A percentile compares a stretch with the other conserved stretches of the same genome.
These are phyloP conservation scores for Incumbomyces lentus DNA, from an alignment of 2,329 filamentous ascomycete genomes.

Conservation along the genomic window DNA sequence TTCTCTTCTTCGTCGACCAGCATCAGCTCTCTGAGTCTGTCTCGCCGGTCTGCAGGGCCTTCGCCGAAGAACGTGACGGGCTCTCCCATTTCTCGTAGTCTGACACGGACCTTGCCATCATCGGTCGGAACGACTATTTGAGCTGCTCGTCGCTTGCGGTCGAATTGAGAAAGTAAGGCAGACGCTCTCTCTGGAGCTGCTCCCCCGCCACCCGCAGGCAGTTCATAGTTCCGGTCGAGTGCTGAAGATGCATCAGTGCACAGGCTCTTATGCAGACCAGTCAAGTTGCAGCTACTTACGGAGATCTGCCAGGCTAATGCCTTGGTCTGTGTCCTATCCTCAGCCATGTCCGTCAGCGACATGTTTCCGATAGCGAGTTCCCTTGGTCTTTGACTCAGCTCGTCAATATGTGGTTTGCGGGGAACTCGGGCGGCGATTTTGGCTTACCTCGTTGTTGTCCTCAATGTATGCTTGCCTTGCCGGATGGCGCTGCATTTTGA, in stretches of 20 bases:
- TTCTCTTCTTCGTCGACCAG: constrained; percentile 59
- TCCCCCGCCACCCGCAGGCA: constrained; percentile 52
- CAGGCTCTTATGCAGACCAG: constrained; percentile 1
- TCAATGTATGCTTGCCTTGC: constrained; percentile 89
- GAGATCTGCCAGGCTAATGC: constrained; percentile 52
- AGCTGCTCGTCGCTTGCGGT: constrained; percentile 78
- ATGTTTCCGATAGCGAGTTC: not conserved
- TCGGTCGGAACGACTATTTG: constrained; percentile 89
- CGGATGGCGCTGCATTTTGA: constrained; percentile 48
- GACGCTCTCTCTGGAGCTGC: constrained; percentile 72
- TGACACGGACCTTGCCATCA: constrained; percentile 71
- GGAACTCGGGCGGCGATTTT: constrained; percentile 12
- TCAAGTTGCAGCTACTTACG: constrained; percentile 33
- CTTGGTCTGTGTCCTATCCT: constrained; percentile 44
- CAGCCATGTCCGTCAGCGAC: constrained; percentile 25
- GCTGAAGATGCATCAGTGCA: constrained; percentile 31
- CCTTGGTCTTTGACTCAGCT: constrained; percentile 10
- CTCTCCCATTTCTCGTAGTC: constrained; percentile 77
- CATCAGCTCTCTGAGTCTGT: constrained; percentile 72
- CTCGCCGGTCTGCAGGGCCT: constrained; percentile 71
- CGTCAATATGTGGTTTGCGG: constrained; percentile 26
- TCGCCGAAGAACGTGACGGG: constrained; percentile 93
- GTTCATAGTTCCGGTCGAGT: constrained; percentile 73
- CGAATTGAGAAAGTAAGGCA: constrained; percentile 76
- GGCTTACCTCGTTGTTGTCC: constrained; percentile 62